Percentiles rank a stretch among this genome's conserved stretches.
These are phyloP conservation scores for Chaetomidium leptoderma DNA, from an alignment of 495 filamentous ascomycete species.

Conservation along the genomic window DNA sequence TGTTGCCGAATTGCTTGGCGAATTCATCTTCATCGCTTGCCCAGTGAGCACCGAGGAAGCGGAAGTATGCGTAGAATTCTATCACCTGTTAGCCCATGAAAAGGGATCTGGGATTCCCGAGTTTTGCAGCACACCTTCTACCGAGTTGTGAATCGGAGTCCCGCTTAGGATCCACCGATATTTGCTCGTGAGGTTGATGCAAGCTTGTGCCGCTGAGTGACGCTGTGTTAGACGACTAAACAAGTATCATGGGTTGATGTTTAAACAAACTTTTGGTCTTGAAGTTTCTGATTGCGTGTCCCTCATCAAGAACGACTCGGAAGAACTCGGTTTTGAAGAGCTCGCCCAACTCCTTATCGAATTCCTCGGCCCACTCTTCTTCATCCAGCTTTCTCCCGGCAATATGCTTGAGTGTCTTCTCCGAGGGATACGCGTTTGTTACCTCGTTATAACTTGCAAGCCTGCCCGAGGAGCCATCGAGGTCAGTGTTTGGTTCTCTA, in stretches of 20 bases:
- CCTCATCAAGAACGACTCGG: conserved; percentile 9
- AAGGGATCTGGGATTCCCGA: not conserved
- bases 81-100: not conserved
- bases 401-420: not conserved
- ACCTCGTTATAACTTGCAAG: conserved; percentile 4
- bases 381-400: not conserved
- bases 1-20: not conserved
- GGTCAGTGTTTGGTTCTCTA: not conserved
- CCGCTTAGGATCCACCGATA: conserved; percentile 9
- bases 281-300: not conserved
- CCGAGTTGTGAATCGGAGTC: not conserved
- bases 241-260: not conserved
- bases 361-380: not conserved
- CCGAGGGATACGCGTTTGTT: not conserved
- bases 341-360: not conserved
- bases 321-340: not conserved
- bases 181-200: conserved; percentile 4
- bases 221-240: not conserved
- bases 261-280: not conserved
- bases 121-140: not conserved
- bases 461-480: not conserved
- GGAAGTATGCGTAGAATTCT: conserved; percentile 6
- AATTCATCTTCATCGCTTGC: not conserved
- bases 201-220: not conserved
- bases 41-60: conserved; percentile 7